These are phyloP conservation scores for Penicillium samsonianum DNA, from an alignment of 495 filamentous ascomycete genomes.

Conservation along the genomic window DNA sequence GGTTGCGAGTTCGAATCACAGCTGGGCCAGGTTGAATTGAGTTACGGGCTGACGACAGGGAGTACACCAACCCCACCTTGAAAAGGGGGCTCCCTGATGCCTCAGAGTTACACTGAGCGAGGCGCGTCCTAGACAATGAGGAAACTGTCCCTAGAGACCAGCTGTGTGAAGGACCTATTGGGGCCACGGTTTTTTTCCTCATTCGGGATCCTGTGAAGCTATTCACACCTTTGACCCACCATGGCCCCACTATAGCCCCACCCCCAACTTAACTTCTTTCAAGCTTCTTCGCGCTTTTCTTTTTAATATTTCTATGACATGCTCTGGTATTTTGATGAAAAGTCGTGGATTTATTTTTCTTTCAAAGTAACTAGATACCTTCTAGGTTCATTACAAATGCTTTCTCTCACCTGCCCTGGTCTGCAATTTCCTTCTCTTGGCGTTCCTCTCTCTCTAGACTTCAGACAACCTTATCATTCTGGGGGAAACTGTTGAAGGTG, in stretches of 20 bases:
- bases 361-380: too few relatives aligned
- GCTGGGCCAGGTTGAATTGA: not conserved
- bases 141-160: not conserved
- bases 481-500: conserved; percentile 28
- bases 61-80: not conserved
- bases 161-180: not conserved
- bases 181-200: not conserved
- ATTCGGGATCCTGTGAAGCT: not conserved
- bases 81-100: not conserved
- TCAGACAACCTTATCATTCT: not conserved
- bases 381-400: too few relatives aligned
- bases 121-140: not conserved
- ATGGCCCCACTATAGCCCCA: not conserved
- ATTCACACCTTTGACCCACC: not conserved
- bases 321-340: not conserved
- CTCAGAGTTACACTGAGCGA: not conserved
- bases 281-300: not conserved
- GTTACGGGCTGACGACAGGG: not conserved
- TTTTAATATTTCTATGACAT: not conserved
- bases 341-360: too few relatives aligned
- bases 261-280: not conserved
- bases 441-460: too few relatives aligned
- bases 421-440: too few relatives aligned
- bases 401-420: too few relatives aligned
- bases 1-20: not conserved